These are phyloP conservation scores for Akanthomyces uredinophilus DNA, from an alignment of 2,329 filamentous ascomycete genomes.

Conservation along the genomic window DNA sequence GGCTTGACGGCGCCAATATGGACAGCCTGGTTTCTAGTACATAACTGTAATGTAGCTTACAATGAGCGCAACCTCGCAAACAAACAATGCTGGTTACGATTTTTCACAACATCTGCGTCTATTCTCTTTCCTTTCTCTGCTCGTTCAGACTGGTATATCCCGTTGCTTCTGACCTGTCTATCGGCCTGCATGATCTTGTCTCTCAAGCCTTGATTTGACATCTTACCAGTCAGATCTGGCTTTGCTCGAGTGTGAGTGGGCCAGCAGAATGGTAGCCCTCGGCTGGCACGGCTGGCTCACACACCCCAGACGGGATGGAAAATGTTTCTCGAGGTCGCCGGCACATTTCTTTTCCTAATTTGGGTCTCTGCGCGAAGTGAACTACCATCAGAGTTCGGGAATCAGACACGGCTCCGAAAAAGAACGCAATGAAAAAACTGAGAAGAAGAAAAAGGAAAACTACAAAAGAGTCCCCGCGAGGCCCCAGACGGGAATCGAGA, in stretches of 20 bases:
- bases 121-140: background rate
- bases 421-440: background rate
- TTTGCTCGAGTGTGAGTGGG: background rate
- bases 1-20: background rate
- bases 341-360: background rate
- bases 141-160: no score
- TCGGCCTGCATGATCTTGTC: background rate
- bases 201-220: background rate
- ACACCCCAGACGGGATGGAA: background rate
- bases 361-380: no score
- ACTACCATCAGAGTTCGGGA: no score
- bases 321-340: background rate
- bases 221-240: background rate
- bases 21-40: slow-evolving; percentile 8
- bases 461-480: no score
- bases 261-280: background rate
- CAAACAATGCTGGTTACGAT: background rate
- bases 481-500: slow-evolving; percentile 3
- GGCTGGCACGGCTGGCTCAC: background rate
- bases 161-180: no score
- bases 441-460: background rate
- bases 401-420: background rate
- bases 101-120: background rate
- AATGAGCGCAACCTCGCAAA: background rate
- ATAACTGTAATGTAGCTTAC: slow-evolving; percentile 10